Conservation (phyloP, 2,329 filamentous ascomycete genomes). For the Colletotrichum chrysophilum region DNA sequence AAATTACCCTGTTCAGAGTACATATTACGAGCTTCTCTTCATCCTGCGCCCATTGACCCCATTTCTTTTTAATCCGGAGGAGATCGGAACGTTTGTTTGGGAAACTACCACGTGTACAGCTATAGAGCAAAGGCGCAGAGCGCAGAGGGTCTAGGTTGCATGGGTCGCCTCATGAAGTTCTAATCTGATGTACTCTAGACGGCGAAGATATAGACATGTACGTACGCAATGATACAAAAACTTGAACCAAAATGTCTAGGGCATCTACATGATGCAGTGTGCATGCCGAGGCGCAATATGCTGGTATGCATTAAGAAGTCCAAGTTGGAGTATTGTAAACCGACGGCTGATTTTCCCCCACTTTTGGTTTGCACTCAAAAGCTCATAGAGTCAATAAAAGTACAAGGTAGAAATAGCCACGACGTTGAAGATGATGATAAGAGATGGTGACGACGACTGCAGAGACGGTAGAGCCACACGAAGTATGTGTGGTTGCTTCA, state of each 20-base stretch:
- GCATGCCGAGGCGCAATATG: neutral
- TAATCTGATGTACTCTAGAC: constrained; percentile 48
- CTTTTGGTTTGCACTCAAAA: neutral
- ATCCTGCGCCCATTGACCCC: neutral
- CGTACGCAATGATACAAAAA: constrained; percentile 36
- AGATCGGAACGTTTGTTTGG: neutral
- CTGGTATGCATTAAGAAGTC: neutral
- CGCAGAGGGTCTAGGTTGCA: constrained; percentile 35
- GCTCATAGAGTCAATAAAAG: neutral
- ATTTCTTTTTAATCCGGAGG: neutral
- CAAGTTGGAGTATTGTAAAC: neutral
- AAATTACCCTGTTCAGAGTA: constrained; percentile 16
- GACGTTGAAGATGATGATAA: neutral
- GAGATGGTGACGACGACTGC: neutral
- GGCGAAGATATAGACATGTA: constrained; percentile 47
- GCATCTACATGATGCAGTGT: neutral
- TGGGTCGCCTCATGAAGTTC: constrained; percentile 41
- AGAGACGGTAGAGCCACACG: neutral
- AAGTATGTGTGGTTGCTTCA: neutral
- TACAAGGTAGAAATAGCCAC: neutral
- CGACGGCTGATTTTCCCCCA: neutral
- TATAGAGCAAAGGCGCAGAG: constrained; percentile 41
- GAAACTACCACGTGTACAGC: constrained; percentile 32
- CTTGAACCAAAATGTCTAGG: neutral
- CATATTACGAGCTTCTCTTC: constrained; percentile 18